A percentile compares a stretch with the other conserved stretches of the same genome.
Conservation (phyloP, 768 basidiomycete species). For the Mycena rosella region DNA sequence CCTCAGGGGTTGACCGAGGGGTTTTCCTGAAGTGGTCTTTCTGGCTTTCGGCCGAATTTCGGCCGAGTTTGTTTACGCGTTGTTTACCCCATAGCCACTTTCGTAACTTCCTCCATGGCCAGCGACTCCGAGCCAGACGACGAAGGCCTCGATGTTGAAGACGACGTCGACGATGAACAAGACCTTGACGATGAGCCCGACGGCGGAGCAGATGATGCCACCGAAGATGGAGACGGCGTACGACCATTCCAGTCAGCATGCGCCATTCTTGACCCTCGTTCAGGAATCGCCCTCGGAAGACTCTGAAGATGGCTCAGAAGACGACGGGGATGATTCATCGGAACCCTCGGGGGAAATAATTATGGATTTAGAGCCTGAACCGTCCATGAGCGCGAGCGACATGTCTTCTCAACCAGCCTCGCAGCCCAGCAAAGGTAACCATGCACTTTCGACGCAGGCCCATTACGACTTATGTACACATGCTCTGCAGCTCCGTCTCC, state of each 20-base stretch:
- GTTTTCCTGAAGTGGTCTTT: no score
- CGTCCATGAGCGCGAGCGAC: slow-evolving; percentile 40
- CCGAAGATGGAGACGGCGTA: slow-evolving; percentile 79
- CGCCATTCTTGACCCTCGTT: slow-evolving; percentile 10
- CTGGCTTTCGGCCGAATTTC: no score
- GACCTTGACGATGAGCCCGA: slow-evolving; percentile 58
- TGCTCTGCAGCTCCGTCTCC: slow-evolving; percentile 36
- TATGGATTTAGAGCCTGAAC: slow-evolving; percentile 42
- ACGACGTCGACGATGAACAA: slow-evolving; percentile 71
- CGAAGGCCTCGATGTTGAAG: slow-evolving; percentile 67
- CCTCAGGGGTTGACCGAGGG: no score
- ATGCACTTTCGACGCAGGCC: not conserved
- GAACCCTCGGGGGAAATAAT: slow-evolving; percentile 50
- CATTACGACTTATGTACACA: slow-evolving; percentile 34
- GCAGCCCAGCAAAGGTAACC: slow-evolving; percentile 52
- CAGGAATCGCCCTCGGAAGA: slow-evolving; percentile 74
- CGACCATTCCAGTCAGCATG: slow-evolving; percentile 13
- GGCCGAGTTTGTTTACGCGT: slow-evolving; percentile 22
- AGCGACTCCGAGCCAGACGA: slow-evolving; percentile 77
- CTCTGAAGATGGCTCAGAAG: slow-evolving; percentile 64
- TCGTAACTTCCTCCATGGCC: slow-evolving; percentile 51
- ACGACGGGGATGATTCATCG: slow-evolving; percentile 64
- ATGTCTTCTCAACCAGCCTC: slow-evolving; percentile 41
- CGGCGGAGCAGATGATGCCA: slow-evolving; percentile 66
- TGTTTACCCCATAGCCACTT: not conserved